Percentiles rank a stretch among this genome's conserved stretches.
phyloP scores from a whole-genome alignment of 176 grass and related monocot species.

The Eleusine coracana region DNA sequence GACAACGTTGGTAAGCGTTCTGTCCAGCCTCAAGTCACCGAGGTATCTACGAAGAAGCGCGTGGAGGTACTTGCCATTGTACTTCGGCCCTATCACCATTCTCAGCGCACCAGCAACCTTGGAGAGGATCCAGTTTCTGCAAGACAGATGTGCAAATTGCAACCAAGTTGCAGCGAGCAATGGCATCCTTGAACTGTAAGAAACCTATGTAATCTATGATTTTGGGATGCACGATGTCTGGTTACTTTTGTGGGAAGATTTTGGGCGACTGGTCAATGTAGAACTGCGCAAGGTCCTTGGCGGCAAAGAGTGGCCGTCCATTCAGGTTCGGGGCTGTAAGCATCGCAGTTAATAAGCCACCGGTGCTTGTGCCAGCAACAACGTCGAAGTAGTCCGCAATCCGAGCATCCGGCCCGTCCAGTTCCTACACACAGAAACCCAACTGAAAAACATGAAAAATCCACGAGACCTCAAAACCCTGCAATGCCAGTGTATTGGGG shows the following conservation, averaged over 20 bases:
- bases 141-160: neutral
- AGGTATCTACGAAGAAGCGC: conserved; percentile 41
- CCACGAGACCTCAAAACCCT: neutral
- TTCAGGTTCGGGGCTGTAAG: conserved; percentile 55
- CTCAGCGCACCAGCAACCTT: conserved; percentile 26
- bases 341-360: conserved; percentile 66
- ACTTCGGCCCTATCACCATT: conserved; percentile 54
- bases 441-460: neutral
- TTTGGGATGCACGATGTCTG: neutral
- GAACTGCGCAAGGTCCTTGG: conserved; percentile 57
- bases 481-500: neutral
- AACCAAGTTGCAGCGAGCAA: neutral
- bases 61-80: conserved; percentile 71
- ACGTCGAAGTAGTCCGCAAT: conserved; percentile 78
- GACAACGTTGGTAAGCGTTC: conserved; percentile 53
- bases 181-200: neutral
- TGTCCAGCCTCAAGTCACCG: conserved; percentile 46
- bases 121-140: conserved; percentile 39
- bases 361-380: conserved; percentile 72
- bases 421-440: conserved; percentile 37
- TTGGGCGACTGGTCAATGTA: conserved; percentile 61
- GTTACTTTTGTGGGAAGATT: conserved; percentile 71
- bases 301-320: conserved; percentile 51
- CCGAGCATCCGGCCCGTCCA: conserved; percentile 60
- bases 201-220: neutral